phyloP scores from a whole-genome alignment of 2,329 filamentous ascomycete species.

The Pyrenophora tritici-repentis region DNA sequence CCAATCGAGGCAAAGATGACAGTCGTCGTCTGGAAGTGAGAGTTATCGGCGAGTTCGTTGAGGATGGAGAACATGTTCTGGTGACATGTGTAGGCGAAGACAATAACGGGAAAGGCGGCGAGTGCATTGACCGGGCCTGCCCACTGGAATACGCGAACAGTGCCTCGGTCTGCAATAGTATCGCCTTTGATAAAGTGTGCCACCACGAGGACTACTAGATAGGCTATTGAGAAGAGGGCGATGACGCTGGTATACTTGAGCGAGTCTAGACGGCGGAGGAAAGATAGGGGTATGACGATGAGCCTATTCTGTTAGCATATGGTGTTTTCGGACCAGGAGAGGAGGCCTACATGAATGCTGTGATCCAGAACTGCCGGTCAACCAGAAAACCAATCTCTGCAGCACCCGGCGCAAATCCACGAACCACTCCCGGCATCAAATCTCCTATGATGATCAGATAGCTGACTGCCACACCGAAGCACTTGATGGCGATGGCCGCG shows the following conservation, averaged over 20 bases:
- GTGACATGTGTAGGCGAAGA: constrained; percentile 99
- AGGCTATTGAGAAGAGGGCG: constrained; percentile 89
- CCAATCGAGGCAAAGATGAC: constrained; percentile 87
- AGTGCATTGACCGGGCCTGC: constrained; percentile 77
- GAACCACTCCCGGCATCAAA: constrained; percentile 91
- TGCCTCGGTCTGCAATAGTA: constrained; percentile 71
- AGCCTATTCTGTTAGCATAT: constrained; percentile 59
- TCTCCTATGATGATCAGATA: constrained; percentile 99
- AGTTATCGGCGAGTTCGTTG: constrained; percentile 89
- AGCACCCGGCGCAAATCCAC: constrained; percentile 72
- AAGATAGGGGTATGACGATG: constrained; percentile 91
- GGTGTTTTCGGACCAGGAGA: too few species aligned
- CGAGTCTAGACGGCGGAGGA: constrained; percentile 87
- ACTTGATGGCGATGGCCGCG: constrained; percentile 94
- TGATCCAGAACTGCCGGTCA: constrained; percentile 96
- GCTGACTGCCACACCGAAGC: constrained; percentile 94
- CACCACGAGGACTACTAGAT: constrained; percentile 88
- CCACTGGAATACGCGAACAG: constrained; percentile 78
- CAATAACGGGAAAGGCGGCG: constrained; percentile 88
- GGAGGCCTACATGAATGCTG: constrained; percentile 78
- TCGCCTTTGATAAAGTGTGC: constrained; percentile 87
- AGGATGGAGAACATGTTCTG: constrained; percentile 99
- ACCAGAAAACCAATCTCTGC: constrained; percentile 74
- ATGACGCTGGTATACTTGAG: constrained; percentile 96
- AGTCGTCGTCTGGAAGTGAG: constrained; percentile 74